Evolutionary conservation across 139 green algal species (phyloP), one percentile per base, ranked within the genome.

Genomic region (Ostreobium quekettii): DNA sequence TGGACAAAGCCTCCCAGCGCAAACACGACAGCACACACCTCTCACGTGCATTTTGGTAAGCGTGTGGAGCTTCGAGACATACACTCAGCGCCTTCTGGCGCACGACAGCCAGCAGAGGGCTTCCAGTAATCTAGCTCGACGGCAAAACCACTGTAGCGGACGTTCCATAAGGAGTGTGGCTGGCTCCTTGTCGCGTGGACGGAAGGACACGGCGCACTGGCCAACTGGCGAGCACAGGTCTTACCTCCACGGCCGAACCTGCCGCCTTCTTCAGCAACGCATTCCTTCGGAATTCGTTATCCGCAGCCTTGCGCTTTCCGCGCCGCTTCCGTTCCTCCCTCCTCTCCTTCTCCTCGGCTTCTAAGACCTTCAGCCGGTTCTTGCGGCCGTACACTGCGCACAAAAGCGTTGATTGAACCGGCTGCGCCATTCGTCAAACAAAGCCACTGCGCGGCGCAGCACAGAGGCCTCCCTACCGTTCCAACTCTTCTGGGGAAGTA

Each of bases 401-500:
- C n/a, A n/a, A 58, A 15, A 39, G 4, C 32, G 22, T 24, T 35
- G 15, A 53, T 24, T 35, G 1, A 36, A 70, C 42, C 42, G 48
- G 29, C 33, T 67, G 1, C 47, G 48, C 32, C 26, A 4, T 59
- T 58, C 33, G 30, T 11, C 26, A 62, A 53, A 28, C 7, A 30
- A 68, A 47, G 24, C 46, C 29, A 36, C 2, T 36, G 4, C 1
- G 49, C 29, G 48, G 7, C 4, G 28, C 19, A 36, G 62, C 24
- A 60, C 15, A 57, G 61, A 5, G 28, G 8, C 4, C 8, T 8
- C 35, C 19, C 33, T n/a, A 88, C 85, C 86, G 68, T 97, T 92
- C 89, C 91, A 96, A 2, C 77, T 82, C 71, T 96, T 97, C 71
- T 98, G 92, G 1, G 92, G 92, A 22, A 98, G 67, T 60, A 98